A percentile compares a stretch with the other conserved stretches of the same genome.
Evolutionary conservation across 805 yeast genomes (phyloP).

Genomic region (Ogataea kodamae): DNA sequence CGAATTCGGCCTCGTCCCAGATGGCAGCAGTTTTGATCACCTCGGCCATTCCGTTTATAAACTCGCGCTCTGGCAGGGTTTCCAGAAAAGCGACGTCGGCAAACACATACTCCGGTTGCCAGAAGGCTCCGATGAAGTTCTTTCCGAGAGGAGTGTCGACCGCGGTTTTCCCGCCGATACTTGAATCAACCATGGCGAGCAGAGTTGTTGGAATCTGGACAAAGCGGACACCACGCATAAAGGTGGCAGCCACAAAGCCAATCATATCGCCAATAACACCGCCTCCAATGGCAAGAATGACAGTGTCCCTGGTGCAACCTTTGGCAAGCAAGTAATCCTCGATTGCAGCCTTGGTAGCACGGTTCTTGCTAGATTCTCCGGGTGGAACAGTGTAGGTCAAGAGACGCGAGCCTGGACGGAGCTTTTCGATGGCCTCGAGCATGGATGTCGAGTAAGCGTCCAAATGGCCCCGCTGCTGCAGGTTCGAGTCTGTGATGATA

Average conservation of each 20-base stretch:
- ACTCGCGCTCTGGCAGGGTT: constrained; percentile 88
- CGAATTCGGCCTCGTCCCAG: constrained; percentile 89
- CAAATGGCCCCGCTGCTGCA: constrained; percentile 63
- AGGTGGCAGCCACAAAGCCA: constrained; percentile 98
- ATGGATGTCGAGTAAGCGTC: constrained; percentile 44
- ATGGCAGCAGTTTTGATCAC: constrained; percentile 97
- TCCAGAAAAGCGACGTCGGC: constrained; percentile 85
- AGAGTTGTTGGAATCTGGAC: constrained; percentile 93
- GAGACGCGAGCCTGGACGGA: constrained; percentile 58
- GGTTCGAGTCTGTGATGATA: constrained; percentile 80
- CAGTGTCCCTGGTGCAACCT: constrained; percentile 95
- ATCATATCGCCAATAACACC: constrained; percentile 99
- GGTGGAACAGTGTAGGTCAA: constrained; percentile 78
- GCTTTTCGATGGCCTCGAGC: constrained; percentile 31
- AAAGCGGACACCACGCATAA: constrained; percentile 95
- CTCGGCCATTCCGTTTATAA: constrained; percentile 97
- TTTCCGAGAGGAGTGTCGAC: constrained; percentile 95
- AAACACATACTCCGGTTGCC: constrained; percentile 90
- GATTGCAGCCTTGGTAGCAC: constrained; percentile 86
- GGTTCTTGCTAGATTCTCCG: constrained; percentile 86
- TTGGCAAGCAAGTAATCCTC: constrained; percentile 80
- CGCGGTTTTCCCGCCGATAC: constrained; percentile 98
- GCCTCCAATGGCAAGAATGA: constrained; percentile 93
- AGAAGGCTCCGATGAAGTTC: constrained; percentile 93
- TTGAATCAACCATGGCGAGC: constrained; percentile 95